These are phyloP conservation scores for Obba rivulosa DNA, from an alignment of 768 basidiomycete species.

Conservation along the genomic window DNA sequence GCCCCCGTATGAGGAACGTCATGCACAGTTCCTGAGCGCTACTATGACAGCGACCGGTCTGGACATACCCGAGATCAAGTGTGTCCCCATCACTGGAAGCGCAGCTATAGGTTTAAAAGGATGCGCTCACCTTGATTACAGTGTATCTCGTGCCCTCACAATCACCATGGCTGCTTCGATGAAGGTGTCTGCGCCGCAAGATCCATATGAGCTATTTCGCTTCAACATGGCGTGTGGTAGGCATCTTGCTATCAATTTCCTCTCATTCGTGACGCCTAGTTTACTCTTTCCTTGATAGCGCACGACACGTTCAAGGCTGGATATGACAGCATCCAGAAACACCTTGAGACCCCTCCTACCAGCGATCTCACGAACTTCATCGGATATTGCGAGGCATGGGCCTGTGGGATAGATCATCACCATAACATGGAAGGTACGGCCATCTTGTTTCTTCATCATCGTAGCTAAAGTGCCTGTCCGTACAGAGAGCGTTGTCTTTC, in stretches of 20 bases:
- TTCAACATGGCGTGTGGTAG: neutral
- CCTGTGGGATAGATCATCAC: conserved; percentile 27
- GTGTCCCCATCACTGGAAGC: no score
- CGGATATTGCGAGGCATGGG: conserved; percentile 36
- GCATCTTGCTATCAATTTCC: neutral
- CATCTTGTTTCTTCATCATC: no score
- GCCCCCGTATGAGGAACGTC: no score
- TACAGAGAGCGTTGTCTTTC: conserved; percentile 31
- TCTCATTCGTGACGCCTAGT: neutral
- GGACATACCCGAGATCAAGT: no score
- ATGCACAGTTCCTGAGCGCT: no score
- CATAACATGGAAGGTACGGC: conserved; percentile 29
- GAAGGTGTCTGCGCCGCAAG: no score
- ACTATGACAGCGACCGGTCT: no score
- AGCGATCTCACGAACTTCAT: conserved; percentile 35
- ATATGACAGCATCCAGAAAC: conserved; percentile 30
- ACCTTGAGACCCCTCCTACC: conserved; percentile 29
- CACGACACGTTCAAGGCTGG: neutral
- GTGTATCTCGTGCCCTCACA: no score
- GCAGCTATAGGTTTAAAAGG: no score
- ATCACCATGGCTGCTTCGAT: no score
- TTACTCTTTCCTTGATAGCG: neutral
- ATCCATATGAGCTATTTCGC: neutral
- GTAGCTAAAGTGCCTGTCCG: neutral
- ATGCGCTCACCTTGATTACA: no score